Base-by-base conservation (phyloP, 2,329 filamentous ascomycete species). In the Arthrocladium fulminans region DNA sequence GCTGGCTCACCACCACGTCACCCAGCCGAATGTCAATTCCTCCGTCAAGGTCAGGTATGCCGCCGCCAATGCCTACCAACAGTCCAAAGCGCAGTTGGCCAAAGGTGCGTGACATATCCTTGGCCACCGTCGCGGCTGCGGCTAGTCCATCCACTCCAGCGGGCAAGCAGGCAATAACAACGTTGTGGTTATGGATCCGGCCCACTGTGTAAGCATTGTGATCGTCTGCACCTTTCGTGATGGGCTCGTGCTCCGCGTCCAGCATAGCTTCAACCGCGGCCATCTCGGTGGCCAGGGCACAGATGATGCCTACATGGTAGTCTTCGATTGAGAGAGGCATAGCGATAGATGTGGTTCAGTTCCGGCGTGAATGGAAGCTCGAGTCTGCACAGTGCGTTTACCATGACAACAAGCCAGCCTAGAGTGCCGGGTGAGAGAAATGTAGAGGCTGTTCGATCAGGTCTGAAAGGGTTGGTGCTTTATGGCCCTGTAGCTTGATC, bases 191-290 rank as follows among this genome's bases (percentile, higher is more conserved):
- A 9, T 51, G 53, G 1, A 65, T 60, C 8, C 44, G 41, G 17
- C 61, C 61, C 1, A 64, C 48, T 8, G 50, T 44, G 48, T 64
- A 63, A 17, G 51, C 48, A 25, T 63, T 63, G 2, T 52, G 32
- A 44, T 63, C 60, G 41, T 45, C 5, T 57, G 25, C 44, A 52
- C 50, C 22, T 13, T 44, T 29, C 37, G 22, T 15, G 34, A 39
- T 13, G 23, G 22, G 12, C 24, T 48, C 45, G 45, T 30, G 45
- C 49, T 37, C 25, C 25, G 47, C 43, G 39, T 54, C 52, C 17
- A 54, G 35, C 42, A 54, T 52, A 13, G 41, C 47, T 19, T 29
- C 30, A 4, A 44, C 50, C 2, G 52, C 50, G 10, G 44, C 34
- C 35, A 48, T 15, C 27, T 53, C 42, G 3, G 37, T 15, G 10